Conservation (phyloP, 1,139 yeast genomes). For the Diutina sp. region DNA sequence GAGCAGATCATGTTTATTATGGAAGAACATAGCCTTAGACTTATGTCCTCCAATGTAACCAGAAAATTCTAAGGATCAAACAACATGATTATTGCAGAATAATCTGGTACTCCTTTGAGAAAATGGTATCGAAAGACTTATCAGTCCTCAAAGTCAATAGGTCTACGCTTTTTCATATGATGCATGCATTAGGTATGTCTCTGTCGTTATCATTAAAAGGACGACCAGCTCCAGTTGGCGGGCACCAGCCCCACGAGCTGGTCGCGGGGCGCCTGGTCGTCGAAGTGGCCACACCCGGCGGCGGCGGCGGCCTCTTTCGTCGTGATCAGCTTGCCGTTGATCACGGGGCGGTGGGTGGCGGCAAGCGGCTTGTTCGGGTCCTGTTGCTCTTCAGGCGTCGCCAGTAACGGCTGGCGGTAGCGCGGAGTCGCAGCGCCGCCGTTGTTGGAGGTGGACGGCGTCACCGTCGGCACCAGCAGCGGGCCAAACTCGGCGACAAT, state of each 20-base stretch:
- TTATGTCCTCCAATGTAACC: no score
- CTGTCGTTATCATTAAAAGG: constrained; percentile 24
- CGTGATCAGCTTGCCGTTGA: neutral
- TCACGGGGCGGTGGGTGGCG: constrained; percentile 1
- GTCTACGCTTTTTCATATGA: no score
- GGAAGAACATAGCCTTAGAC: no score
- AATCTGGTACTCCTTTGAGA: no score
- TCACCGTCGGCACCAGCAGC: neutral
- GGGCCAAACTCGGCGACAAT: constrained; percentile 28
- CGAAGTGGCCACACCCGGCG: constrained; percentile 3
- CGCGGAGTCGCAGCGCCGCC: neutral
- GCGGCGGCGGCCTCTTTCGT: constrained; percentile 4
- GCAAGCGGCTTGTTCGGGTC: constrained; percentile 2
- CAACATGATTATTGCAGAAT: no score
- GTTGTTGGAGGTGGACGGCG: neutral
- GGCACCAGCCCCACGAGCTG: constrained; percentile 45
- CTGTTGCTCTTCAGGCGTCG: constrained; percentile 5
- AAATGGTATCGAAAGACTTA: no score
- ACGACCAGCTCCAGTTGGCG: constrained; percentile 74
- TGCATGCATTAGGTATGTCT: neutral
- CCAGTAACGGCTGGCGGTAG: constrained; percentile 2
- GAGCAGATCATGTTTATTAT: no score
- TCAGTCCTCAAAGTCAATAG: no score
- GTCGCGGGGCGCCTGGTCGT: neutral
- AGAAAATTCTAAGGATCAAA: no score